These are phyloP conservation scores for Amesomyces nigricolor DNA, from an alignment of 2,329 filamentous ascomycete species.

Conservation along the genomic window DNA sequence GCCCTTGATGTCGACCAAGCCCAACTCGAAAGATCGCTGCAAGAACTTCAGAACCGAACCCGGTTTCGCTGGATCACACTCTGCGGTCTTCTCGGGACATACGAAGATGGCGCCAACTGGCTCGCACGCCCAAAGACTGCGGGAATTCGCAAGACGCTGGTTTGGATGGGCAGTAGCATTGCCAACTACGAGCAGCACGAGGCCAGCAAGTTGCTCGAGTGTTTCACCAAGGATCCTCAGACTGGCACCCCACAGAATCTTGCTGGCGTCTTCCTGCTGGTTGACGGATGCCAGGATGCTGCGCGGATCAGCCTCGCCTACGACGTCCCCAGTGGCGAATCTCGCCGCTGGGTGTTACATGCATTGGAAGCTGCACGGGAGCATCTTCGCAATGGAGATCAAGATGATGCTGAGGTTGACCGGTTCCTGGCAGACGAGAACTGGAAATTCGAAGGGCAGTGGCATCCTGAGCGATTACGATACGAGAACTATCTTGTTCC, in stretches of 20 bases:
- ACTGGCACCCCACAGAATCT: conserved; percentile 6
- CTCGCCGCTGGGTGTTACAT: conserved; percentile 11
- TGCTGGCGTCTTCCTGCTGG: conserved; percentile 6
- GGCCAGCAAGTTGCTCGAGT: conserved; percentile 4
- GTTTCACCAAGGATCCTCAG: conserved; percentile 1
- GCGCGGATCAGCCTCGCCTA: conserved; percentile 8
- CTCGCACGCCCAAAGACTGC: background rate
- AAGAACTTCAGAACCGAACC: background rate
- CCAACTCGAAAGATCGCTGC: conserved; percentile 5
- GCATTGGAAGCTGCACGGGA: conserved; percentile 7
- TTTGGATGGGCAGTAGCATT: conserved; percentile 17
- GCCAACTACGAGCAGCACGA: conserved; percentile 9
- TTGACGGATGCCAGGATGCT: conserved; percentile 15
- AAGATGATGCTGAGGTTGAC: background rate
- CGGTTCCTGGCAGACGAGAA: conserved; percentile 1
- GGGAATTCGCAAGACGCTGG: conserved; percentile 1
- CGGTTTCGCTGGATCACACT: conserved; percentile 4
- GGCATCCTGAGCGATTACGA: conserved; percentile 3
- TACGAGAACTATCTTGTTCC: conserved; percentile 14
- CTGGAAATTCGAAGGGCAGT: conserved; percentile 13
- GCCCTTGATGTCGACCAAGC: conserved; percentile 15
- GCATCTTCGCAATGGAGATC: background rate
- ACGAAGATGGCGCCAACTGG: conserved; percentile 13
- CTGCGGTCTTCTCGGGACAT: conserved; percentile 12
- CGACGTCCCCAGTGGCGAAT: conserved; percentile 5